Conservation (phyloP, 352 stramenopile species). For the Nothophytophthora sp. region DNA sequence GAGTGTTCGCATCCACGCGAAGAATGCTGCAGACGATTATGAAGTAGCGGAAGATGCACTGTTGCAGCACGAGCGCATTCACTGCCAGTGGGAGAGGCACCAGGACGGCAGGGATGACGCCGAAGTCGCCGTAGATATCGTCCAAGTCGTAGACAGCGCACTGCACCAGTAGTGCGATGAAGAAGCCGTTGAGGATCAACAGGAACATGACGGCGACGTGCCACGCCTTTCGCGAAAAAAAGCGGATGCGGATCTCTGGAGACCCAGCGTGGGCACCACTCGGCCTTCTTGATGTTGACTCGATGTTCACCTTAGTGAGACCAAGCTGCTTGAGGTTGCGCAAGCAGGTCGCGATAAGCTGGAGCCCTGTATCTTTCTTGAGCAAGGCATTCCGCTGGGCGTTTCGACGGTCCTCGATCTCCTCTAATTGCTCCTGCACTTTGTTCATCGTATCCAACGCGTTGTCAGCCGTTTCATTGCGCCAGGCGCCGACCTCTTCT, state of each 20-base stretch:
- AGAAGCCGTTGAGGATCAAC: slow-evolving; percentile 77
- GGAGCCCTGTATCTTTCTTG: slow-evolving; percentile 20
- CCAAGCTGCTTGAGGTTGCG: slow-evolving; percentile 15
- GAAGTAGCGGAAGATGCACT: slow-evolving; percentile 63
- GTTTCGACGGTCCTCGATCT: slow-evolving; percentile 21
- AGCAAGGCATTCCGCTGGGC: slow-evolving; percentile 10
- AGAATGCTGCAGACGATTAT: slow-evolving; percentile 58
- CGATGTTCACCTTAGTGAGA: slow-evolving; percentile 2
- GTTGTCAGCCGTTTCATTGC: slow-evolving; percentile 20
- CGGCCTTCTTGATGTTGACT: slow-evolving; percentile 1
- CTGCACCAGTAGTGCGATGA: slow-evolving; percentile 58
- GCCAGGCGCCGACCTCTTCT: slow-evolving; percentile 17
- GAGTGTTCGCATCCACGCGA: slow-evolving; percentile 47
- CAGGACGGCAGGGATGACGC: slow-evolving; percentile 21
- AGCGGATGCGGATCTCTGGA: slow-evolving; percentile 27
- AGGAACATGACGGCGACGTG: slow-evolving; percentile 63
- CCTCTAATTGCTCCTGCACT: slow-evolving; percentile 26
- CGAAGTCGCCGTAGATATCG: slow-evolving; percentile 34
- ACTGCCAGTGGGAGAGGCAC: slow-evolving; percentile 46
- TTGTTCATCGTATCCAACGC: slow-evolving; percentile 16
- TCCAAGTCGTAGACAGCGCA: slow-evolving; percentile 56
- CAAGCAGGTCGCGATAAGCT: slow-evolving; percentile 21
- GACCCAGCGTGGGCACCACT: slow-evolving; percentile 8
- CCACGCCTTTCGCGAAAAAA: slow-evolving; percentile 68
- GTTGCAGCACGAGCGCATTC: slow-evolving; percentile 64